Conservation (phyloP, 768 basidiomycete species). For the Boletus rubescentipes region DNA sequence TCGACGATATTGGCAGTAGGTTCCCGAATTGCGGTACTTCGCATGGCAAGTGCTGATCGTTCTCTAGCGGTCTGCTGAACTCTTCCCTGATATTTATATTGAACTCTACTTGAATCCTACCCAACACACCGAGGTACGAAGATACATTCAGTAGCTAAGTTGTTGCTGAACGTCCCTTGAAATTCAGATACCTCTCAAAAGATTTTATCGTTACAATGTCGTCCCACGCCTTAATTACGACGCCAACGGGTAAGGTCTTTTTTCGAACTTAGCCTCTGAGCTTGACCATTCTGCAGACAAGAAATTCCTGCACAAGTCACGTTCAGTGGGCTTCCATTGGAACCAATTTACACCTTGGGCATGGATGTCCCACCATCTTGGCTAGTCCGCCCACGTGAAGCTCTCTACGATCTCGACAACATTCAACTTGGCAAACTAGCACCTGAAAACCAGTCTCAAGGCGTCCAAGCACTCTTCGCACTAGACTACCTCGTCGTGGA, state of each 20-base stretch:
- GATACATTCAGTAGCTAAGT: not conserved
- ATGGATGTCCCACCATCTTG: conserved; percentile 91
- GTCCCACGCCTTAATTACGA: conserved; percentile 60
- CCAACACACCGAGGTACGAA: conserved; percentile 61
- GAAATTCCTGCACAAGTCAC: conserved; percentile 57
- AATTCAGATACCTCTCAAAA: conserved; percentile 79
- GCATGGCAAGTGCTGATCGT: not conserved
- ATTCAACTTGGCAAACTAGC: conserved; percentile 75
- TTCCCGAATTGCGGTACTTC: not conserved
- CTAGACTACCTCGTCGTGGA: conserved; percentile 92
- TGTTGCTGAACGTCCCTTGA: not conserved
- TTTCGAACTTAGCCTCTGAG: not conserved
- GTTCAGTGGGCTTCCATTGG: conserved; percentile 74
- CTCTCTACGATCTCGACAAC: conserved; percentile 93
- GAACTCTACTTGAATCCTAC: conserved; percentile 81
- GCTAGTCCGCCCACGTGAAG: conserved; percentile 88
- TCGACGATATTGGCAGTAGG: conserved; percentile 72
- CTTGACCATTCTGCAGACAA: conserved; percentile 38
- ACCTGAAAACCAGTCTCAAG: conserved; percentile 46
- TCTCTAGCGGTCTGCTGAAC: conserved; percentile 29
- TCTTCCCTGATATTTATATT: conserved; percentile 62
- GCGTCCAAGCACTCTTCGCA: conserved; percentile 77
- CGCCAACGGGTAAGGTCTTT: conserved; percentile 53
- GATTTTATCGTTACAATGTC: conserved; percentile 86
- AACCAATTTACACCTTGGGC: conserved; percentile 91